Percentiles rank a stretch among this genome's conserved stretches.
These are phyloP conservation scores for Staphylotrichum longicolle DNA, from an alignment of 495 filamentous ascomycete genomes.

Conservation along the genomic window DNA sequence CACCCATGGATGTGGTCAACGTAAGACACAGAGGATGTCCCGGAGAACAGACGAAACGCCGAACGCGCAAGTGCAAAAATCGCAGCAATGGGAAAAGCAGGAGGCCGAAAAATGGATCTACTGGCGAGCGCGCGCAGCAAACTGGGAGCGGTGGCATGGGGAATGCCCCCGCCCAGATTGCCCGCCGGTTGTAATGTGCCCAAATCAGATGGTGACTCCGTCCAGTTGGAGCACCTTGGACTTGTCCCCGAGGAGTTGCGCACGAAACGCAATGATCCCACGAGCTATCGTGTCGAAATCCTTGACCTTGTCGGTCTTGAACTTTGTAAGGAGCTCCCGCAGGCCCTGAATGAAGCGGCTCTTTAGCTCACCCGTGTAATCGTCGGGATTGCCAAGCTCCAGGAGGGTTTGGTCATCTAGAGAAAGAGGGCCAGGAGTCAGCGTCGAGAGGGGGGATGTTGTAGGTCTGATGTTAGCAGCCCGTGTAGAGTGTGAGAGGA, in stretches of 20 bases:
- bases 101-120: conserved; percentile 21
- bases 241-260: conserved; percentile 50
- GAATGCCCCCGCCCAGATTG: conserved; percentile 1
- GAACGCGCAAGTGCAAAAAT: conserved; percentile 16
- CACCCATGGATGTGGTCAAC: background rate
- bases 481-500: conserved; percentile 33
- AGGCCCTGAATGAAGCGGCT: conserved; percentile 72
- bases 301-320: conserved; percentile 70
- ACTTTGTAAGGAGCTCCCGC: conserved; percentile 67
- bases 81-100: conserved; percentile 11
- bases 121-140: conserved; percentile 18
- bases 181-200: background rate
- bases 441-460: conserved; percentile 40
- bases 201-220: conserved; percentile 34
- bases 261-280: conserved; percentile 79
- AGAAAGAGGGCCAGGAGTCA: conserved; percentile 58
- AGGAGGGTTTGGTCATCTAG: conserved; percentile 85
- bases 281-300: conserved; percentile 78
- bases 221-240: conserved; percentile 50
- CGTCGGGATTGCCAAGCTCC: conserved; percentile 74
- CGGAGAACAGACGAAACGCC: conserved; percentile 18
- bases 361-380: conserved; percentile 66
- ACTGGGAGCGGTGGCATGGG: background rate
- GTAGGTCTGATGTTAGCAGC: conserved; percentile 36
- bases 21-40: background rate